Base-by-base conservation (phyloP, 2,329 filamentous ascomycete genomes). In the Thelonectria olida region DNA sequence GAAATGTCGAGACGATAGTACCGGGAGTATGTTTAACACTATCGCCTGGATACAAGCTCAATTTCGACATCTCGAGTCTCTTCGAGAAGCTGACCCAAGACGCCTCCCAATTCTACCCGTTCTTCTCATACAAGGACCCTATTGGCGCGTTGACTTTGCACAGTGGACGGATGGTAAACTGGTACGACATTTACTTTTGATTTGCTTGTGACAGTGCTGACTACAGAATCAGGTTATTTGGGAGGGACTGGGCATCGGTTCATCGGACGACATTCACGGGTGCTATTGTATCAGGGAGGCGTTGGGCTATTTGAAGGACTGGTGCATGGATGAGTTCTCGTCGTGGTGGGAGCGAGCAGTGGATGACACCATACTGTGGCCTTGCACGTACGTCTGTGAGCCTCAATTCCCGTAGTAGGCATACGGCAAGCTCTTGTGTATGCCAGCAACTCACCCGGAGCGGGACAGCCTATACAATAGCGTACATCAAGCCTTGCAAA, bases 141-240 rank as follows among this genome's bases (percentile, higher is more conserved):
- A 47, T 22, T 62, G 55, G 60, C 50, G 55, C n/a, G 51, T 62
- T 39, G 55, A 59, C 22, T 62, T 62, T 60, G 50, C 52, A 2
- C 44, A 58, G 38, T 55, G 50, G 13, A 62, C 42, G 3, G 27
- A 34, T 12, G 50, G 41, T 25, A 23, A 20, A 9, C 31, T 54
- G 49, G 59, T 62, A 45, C 17, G 54, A 49, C 28, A 4, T 22
- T 31, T n/a, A n/a, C 4, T 15, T 3, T 27, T n/a, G 4, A 4
- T 45, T 15, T 15, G 7, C 20, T 9, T 5, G 1, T 12, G 12
- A 3, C n/a, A n/a, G 7, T 9, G 31, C 54, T 58, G 17, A 58
- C 20, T 28, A 3, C 19, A 22, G 7, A 22, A 27, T 7, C 7
- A 58, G 54, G 34, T 51, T 38, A 42, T 58, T n/a, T 58, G 47